These are phyloP conservation scores for Ogataea trehalophila DNA, from an alignment of 805 yeast genomes.

Conservation along the genomic window DNA sequence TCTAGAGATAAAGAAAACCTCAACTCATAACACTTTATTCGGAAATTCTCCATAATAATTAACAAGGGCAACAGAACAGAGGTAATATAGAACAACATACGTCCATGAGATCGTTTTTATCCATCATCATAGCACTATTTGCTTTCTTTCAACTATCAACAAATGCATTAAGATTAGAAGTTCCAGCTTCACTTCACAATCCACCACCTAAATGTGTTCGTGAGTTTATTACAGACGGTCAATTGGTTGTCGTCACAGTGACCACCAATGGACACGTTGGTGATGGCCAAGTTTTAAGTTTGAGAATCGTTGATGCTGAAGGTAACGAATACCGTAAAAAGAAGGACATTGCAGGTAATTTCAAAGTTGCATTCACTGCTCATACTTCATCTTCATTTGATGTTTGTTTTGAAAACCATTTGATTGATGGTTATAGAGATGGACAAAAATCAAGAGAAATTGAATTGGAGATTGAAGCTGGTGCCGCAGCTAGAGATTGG, in stretches of 20 bases:
- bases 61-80: neutral
- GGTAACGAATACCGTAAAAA: slow-evolving; percentile 84
- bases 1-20: too few species aligned
- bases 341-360: slow-evolving; percentile 68
- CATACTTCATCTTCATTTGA: slow-evolving; percentile 82
- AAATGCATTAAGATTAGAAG: slow-evolving; percentile 27
- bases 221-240: slow-evolving; percentile 82
- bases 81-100: too few species aligned
- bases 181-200: slow-evolving; percentile 25
- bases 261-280: slow-evolving; percentile 69
- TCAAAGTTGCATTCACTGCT: slow-evolving; percentile 79
- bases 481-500: slow-evolving; percentile 98
- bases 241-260: slow-evolving; percentile 80
- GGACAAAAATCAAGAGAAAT: slow-evolving; percentile 56
- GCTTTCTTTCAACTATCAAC: slow-evolving; percentile 4
- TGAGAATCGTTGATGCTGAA: slow-evolving; percentile 65
- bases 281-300: slow-evolving; percentile 80
- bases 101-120: slow-evolving; percentile 5
- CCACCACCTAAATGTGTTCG: slow-evolving; percentile 75
- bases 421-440: slow-evolving; percentile 36
- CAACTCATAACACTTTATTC: neutral
- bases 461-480: slow-evolving; percentile 90
- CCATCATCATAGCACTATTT: slow-evolving; percentile 7
- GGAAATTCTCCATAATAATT: neutral
- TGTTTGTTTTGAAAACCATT: slow-evolving; percentile 77